Evolutionary conservation across 768 basidiomycete genomes (phyloP).

Genomic region (Russula sp.): DNA sequence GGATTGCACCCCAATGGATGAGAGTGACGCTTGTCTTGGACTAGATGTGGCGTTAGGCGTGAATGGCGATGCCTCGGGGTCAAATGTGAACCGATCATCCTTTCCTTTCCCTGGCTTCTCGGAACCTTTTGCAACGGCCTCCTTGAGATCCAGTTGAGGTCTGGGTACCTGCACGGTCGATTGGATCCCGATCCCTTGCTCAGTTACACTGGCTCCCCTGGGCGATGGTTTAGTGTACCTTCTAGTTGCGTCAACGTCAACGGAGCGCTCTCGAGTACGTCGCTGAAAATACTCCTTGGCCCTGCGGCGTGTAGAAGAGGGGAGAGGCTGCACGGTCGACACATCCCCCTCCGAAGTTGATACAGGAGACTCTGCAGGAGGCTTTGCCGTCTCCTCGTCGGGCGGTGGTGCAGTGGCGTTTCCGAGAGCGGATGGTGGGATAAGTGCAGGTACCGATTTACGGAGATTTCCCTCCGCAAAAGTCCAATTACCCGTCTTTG

Average conservation of each 20-base stretch:
- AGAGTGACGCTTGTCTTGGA: constrained; percentile 11
- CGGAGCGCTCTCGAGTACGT: constrained; percentile 21
- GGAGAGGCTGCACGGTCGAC: constrained; percentile 11
- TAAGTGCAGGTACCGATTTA: background rate
- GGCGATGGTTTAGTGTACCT: background rate
- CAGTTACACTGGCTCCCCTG: background rate
- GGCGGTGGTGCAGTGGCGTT: background rate
- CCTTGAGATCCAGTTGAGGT: background rate
- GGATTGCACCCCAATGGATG: constrained; percentile 6
- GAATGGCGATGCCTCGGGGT: constrained; percentile 20
- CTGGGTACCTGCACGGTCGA: background rate
- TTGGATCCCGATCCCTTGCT: background rate
- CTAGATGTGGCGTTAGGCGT: constrained; percentile 23
- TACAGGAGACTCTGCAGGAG: background rate
- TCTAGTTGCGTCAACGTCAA: constrained; percentile 9
- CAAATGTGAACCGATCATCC: constrained; percentile 15
- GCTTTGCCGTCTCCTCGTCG: background rate
- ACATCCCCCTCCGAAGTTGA: background rate
- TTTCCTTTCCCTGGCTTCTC: background rate
- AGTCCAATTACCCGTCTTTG: background rate
- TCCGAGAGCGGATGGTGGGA: background rate
- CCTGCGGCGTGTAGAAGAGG: constrained; percentile 17
- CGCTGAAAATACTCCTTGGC: constrained; percentile 23
- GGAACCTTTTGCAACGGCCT: background rate
- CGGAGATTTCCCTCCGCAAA: background rate